Conservation (phyloP, 2,329 filamentous ascomycete species). For the Cercospora janseana region DNA sequence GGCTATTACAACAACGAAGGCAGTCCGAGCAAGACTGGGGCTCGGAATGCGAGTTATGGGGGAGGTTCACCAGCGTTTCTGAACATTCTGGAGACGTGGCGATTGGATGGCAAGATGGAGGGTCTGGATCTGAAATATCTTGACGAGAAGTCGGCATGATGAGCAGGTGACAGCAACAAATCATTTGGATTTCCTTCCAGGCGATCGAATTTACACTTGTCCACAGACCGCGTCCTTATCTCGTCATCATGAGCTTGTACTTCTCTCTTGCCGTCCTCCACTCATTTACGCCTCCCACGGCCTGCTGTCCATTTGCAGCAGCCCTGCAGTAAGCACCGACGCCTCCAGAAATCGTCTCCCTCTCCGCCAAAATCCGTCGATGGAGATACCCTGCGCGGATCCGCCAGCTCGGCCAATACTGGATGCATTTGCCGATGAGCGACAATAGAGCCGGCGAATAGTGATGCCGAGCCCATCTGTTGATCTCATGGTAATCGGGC, state of each 20-base stretch:
- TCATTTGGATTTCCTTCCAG: neutral
- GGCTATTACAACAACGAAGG: constrained; percentile 54
- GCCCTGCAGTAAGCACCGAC: neutral
- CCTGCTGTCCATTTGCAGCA: constrained; percentile 1
- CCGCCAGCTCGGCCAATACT: neutral
- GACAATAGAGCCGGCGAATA: neutral
- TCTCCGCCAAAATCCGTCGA: neutral
- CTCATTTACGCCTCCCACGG: neutral
- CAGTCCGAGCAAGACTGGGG: constrained; percentile 8
- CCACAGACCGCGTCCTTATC: neutral
- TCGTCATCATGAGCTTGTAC: constrained; percentile 1
- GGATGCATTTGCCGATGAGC: neutral
- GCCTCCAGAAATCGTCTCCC: neutral
- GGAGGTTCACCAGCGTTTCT: constrained; percentile 25
- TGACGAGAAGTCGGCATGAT: constrained; percentile 2
- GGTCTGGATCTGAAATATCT: constrained; percentile 24
- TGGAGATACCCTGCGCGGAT: neutral
- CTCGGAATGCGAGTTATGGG: constrained; percentile 24
- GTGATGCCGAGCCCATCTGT: neutral
- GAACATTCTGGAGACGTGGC: constrained; percentile 26
- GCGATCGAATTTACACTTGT: neutral
- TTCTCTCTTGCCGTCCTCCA: neutral
- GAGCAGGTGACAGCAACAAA: neutral
- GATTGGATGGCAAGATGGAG: constrained; percentile 22
- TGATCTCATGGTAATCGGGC: neutral